These are phyloP conservation scores for Syncephalis plumigaleata DNA, from an alignment of 371 early-diverging fungal genomes.

Conservation along the genomic window DNA sequence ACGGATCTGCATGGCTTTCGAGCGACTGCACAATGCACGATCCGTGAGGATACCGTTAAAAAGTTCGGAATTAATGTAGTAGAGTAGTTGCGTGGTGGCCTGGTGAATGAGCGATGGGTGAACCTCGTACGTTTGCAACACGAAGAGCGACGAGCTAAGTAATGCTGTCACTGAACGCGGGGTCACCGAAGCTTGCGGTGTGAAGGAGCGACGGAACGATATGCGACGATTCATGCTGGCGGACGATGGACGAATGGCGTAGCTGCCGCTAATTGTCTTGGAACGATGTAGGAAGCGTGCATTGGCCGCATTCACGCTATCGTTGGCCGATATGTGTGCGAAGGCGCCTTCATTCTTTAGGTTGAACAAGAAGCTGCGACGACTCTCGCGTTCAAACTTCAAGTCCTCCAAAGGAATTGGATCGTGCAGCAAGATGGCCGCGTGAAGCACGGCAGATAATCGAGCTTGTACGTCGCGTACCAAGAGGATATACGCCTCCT, in stretches of 20 bases:
- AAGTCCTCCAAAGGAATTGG: slow-evolving; percentile 42
- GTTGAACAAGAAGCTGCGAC: slow-evolving; percentile 20
- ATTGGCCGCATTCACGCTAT: no score
- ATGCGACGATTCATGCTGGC: no score
- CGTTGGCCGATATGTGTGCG: no score
- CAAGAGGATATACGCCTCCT: slow-evolving; percentile 41
- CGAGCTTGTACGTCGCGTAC: slow-evolving; percentile 31
- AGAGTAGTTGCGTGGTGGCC: slow-evolving; percentile 47
- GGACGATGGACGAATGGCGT: no score
- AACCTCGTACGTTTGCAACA: slow-evolving; percentile 36
- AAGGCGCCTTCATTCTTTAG: no score
- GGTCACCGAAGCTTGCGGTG: slow-evolving; percentile 9
- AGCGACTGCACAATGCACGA: slow-evolving; percentile 54
- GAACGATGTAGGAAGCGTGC: no score
- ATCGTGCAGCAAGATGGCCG: slow-evolving; percentile 51
- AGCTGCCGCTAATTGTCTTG: no score
- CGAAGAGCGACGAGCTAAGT: slow-evolving; percentile 32
- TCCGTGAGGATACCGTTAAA: slow-evolving; percentile 68
- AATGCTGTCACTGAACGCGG: slow-evolving; percentile 44
- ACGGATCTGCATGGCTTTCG: slow-evolving; percentile 66
- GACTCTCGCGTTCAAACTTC: slow-evolving; percentile 32
- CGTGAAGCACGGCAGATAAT: slow-evolving; percentile 35
- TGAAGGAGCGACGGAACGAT: no score
- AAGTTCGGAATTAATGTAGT: slow-evolving; percentile 50
- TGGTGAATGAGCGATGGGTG: slow-evolving; percentile 56